Evolutionary conservation across 352 stramenopile genomes (phyloP).

Genomic region (Aphanomyces astaci): DNA sequence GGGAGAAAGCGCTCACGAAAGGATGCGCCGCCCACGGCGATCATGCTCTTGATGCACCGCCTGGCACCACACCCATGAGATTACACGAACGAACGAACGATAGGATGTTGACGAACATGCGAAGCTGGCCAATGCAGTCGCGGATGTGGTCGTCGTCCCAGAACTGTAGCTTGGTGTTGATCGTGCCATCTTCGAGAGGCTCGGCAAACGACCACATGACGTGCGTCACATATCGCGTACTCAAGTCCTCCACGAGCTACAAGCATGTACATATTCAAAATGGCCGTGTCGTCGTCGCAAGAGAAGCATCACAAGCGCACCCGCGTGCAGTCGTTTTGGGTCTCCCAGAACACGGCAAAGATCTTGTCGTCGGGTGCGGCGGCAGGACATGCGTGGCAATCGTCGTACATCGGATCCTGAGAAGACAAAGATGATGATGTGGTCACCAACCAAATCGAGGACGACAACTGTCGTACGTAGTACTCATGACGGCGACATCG

Average conservation of each 20-base stretch:
- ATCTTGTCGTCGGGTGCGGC: background rate
- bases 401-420: slow-evolving; percentile 4
- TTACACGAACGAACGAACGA: no score
- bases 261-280: background rate
- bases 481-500: slow-evolving; percentile 9
- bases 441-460: background rate
- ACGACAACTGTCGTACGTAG: background rate
- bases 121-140: slow-evolving; percentile 1
- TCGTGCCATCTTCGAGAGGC: background rate
- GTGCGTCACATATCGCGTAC: slow-evolving; percentile 6
- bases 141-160: background rate
- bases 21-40: background rate
- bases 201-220: slow-evolving; percentile 5
- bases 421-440: no score
- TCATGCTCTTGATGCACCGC: slow-evolving; percentile 12
- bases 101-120: background rate
- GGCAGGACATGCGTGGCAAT: background rate
- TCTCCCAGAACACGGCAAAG: slow-evolving; percentile 16
- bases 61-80: background rate
- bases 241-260: slow-evolving; percentile 8
- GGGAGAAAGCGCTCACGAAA: background rate
- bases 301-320: background rate
- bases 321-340: background rate
- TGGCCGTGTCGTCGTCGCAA: no score
- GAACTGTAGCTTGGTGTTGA: background rate